A percentile compares a stretch with the other conserved stretches of the same genome.
Evolutionary conservation across 192 early-diverging fungal genomes (phyloP).

Genomic region (Phlyctochytrium arcticum): DNA sequence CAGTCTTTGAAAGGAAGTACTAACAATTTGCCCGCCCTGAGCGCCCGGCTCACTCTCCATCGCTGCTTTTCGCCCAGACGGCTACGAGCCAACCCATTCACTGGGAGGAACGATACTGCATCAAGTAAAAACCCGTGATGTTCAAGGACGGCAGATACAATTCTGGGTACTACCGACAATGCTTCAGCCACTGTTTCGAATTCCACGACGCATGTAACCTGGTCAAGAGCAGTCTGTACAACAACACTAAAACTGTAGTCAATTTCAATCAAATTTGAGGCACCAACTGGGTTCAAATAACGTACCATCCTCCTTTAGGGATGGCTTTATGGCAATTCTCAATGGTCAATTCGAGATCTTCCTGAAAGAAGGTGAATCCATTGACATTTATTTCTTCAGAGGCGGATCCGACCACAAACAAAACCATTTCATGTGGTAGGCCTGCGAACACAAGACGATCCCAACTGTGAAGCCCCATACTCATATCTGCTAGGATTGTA

Average conservation of each 20-base stretch:
- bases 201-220: not conserved
- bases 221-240: not conserved
- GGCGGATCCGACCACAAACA: constrained; percentile 75
- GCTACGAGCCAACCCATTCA: constrained; percentile 54
- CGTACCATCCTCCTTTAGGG: constrained; percentile 4
- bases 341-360: constrained; percentile 69
- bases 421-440: constrained; percentile 55
- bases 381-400: constrained; percentile 67
- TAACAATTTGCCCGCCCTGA: constrained; percentile 2
- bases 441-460: constrained; percentile 20
- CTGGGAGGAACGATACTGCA: constrained; percentile 60
- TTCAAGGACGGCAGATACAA: constrained; percentile 66
- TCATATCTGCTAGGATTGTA: too few species aligned
- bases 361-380: constrained; percentile 68
- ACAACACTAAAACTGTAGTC: not conserved
- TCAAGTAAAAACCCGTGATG: constrained; percentile 69
- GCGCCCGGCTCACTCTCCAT: constrained; percentile 4
- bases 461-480: too few species aligned
- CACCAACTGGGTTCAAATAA: not conserved
- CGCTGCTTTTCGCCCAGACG: constrained; percentile 65
- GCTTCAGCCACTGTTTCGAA: constrained; percentile 17
- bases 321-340: constrained; percentile 61
- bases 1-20: constrained; percentile 13
- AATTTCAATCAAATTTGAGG: not conserved
- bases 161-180: constrained; percentile 50